Base-by-base conservation (phyloP, 169 alveolate genomes). In the Plasmodium inui region DNA sequence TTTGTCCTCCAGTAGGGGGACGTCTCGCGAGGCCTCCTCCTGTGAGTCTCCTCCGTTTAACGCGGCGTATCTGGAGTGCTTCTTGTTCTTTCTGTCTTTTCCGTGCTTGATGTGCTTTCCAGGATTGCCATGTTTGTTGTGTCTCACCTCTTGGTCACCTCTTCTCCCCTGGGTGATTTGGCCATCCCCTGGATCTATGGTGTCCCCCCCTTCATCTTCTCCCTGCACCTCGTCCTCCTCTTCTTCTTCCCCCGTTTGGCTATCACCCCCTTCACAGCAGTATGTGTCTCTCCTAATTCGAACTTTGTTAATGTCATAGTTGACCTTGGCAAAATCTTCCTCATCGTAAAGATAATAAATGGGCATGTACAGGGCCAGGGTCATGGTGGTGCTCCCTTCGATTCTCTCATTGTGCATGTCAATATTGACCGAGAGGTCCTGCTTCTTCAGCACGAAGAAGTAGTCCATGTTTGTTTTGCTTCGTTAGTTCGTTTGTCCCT, bases 341-440 rank as follows among this genome's bases (percentile, higher is more conserved):
- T 80, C 85, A 71, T 91, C 95, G 74, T 80, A 91, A 14, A 91
- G 78, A 28, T 82, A 91, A 72, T 91, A 91, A 67, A 91, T 91
- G 26, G 95, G 95, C 92, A 91, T 70, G 72, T 91, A 71, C 19
- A 91, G 80, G 17, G 84, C 50, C 46, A 91, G 10, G 26, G 67
- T 82, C 95, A 91, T 91, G 57, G 41, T 8, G 10, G 95, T 91
- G 78, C 76, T 50, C 12, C 95, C 95, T 81, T 71, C 84, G 39
- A 91, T 82, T 57, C 70, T 70, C 76, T 82, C 92, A 81, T 91
- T 80, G 78, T 82, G 22, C 95, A 91, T 91, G 67, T 91, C 95
- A 7, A 91, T 82, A 44, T 71, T 74, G 84, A 91, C 55, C 32
- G 34, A 72, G 30, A 91, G 57, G 50, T 71, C 85, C 37, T 91